Conservation (phyloP, 106 monocot species). For the Agapanthus africanus region DNA sequence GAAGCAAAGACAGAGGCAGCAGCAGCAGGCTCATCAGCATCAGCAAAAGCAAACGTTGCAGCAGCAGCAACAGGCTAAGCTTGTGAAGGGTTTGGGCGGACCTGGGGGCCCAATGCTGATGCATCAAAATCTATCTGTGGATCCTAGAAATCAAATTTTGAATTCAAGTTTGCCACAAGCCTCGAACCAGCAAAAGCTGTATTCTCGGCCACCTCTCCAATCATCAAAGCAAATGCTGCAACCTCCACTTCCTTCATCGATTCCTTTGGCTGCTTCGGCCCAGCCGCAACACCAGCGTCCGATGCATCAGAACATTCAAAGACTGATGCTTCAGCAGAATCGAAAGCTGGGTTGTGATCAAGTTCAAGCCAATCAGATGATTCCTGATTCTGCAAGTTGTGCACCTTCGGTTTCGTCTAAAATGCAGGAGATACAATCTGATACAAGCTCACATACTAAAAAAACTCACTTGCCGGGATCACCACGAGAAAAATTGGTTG, state of each 20-base stretch:
- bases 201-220: constrained; percentile 21
- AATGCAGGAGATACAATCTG: constrained; percentile 42
- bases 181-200: constrained; percentile 38
- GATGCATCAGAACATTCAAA: constrained; percentile 40
- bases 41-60: constrained; percentile 45
- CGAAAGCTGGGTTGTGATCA: constrained; percentile 27
- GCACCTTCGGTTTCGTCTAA: constrained; percentile 24
- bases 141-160: constrained; percentile 28
- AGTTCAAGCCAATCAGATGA: constrained; percentile 31
- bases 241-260: constrained; percentile 23
- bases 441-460: constrained; percentile 17
- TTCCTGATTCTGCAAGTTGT: constrained; percentile 31
- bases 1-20: constrained; percentile 69
- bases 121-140: constrained; percentile 47
- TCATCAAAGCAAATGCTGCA: constrained; percentile 38
- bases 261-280: constrained; percentile 13
- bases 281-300: constrained; percentile 35
- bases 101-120: constrained; percentile 44
- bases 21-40: constrained; percentile 16
- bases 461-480: constrained; percentile 19
- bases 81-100: constrained; percentile 42
- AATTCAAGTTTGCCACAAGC: constrained; percentile 28
- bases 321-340: constrained; percentile 48
- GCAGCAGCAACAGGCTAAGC: constrained; percentile 44
- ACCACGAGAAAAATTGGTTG: constrained; percentile 31